Base-by-base conservation (phyloP, 352 stramenopile genomes). In the Blastocystis sp. region DNA sequence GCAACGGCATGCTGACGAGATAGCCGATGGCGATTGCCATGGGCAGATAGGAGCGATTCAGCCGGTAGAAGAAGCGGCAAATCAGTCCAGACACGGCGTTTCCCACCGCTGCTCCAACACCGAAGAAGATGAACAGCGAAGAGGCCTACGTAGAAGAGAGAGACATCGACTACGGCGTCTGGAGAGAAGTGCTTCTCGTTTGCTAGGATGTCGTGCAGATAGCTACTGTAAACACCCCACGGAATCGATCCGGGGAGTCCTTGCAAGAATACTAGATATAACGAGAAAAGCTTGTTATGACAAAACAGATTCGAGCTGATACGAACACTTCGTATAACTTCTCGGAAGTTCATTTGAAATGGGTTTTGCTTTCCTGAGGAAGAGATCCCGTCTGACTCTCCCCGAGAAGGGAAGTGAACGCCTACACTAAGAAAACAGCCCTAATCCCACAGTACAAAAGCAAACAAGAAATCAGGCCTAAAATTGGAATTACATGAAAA, bases 141-240 rank as follows among this genome's bases (percentile, higher is more conserved):
- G 73, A 84, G 8, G 73, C 73, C 47, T 73, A 20, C n/a, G 62
- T 7, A 43, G 9, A 29, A 15, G 59, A 73, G 9, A 34, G 23
- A 15, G n/a, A 45, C 13, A 43, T 20, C 8, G 8, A n/a, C 13
- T 13, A 73, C 62, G 23, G 37, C 45, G 39, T 84, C 73, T 26
- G 62, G 50, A 39, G 47, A 68, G 47, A 84, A 68, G 23, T 84
- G 64, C n/a, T 68, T 59, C 56, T 84, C 73, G 20, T 43, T 47
- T 13, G 23, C 34, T 9, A 84, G 50, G 15, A 84, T 84, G 50
- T 84, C 62, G 50, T 84, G 73, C 18, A 84, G 53, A 66, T 84
- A 84, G 39, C 59, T 84, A 7, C 43, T 84, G 56, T 84, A 84
- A 2, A 84, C 73, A 18, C 73, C 73, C 73, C 73, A 84, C 5